These are phyloP conservation scores for Ustilago bromivora DNA, from an alignment of 1,284 basidiomycete species.

Conservation along the genomic window DNA sequence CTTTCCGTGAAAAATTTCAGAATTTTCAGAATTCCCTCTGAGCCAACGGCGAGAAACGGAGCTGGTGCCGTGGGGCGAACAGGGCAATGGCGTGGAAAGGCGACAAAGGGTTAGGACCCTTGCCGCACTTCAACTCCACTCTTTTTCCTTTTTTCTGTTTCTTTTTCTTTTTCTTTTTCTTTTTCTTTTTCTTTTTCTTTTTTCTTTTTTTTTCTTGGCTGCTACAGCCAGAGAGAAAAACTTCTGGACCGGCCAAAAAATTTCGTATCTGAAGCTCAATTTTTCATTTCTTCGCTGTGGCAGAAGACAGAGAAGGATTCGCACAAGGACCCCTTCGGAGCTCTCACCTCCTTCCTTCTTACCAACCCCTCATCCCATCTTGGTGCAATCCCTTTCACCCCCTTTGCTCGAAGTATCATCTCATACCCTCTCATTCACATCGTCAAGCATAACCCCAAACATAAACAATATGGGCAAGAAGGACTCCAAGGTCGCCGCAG, in stretches of 20 bases:
- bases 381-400: slow-evolving; percentile 11
- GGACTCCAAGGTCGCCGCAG: slow-evolving; percentile 36
- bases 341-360: slow-evolving; percentile 7
- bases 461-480: slow-evolving; percentile 43
- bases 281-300: slow-evolving; percentile 19
- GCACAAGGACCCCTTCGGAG: background rate
- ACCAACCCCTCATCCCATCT: slow-evolving; percentile 13
- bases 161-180: background rate
- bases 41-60: background rate
- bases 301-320: background rate
- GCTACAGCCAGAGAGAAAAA: slow-evolving; percentile 30
- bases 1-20: background rate
- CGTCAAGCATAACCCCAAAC: slow-evolving; percentile 1
- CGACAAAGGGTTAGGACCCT: background rate
- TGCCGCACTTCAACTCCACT: slow-evolving; percentile 21
- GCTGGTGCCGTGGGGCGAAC: background rate
- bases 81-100: background rate
- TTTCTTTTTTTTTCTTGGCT: background rate
- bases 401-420: slow-evolving; percentile 20
- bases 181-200: background rate
- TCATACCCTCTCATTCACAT: slow-evolving; percentile 2
- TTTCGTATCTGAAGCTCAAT: slow-evolving; percentile 9
- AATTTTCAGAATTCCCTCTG: background rate
- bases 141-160: background rate
- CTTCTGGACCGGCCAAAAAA: slow-evolving; percentile 11